These are phyloP conservation scores for Chiua virens DNA, from an alignment of 768 basidiomycete species.

Conservation along the genomic window DNA sequence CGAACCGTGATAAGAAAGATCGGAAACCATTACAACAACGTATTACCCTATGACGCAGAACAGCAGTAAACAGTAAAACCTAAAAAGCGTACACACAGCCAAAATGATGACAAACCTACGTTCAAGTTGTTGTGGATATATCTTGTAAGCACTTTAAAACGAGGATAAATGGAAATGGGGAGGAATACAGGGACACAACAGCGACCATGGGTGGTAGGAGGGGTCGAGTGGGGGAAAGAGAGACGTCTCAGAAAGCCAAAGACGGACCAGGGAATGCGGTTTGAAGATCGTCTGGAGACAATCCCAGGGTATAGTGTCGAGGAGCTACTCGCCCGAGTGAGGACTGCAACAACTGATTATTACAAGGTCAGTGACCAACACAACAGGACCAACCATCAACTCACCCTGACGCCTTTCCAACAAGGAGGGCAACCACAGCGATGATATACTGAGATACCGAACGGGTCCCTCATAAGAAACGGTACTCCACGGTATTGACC, in stretches of 20 bases:
- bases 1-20: neutral
- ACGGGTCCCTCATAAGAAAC: slow-evolving; percentile 1
- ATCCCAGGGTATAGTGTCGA: neutral
- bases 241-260: neutral
- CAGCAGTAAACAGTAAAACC: slow-evolving; percentile 11
- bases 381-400: neutral
- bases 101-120: slow-evolving; percentile 18
- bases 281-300: neutral
- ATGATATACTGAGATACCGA: neutral
- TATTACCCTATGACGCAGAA: slow-evolving; percentile 3
- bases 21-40: neutral
- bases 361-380: neutral
- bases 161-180: slow-evolving; percentile 1
- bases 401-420: slow-evolving; percentile 5
- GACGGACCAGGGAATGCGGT: neutral
- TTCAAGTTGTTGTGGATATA: slow-evolving; percentile 8
- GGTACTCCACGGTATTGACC: neutral
- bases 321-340: neutral
- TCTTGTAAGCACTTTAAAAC: slow-evolving; percentile 3
- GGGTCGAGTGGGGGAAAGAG: neutral
- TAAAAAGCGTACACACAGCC: slow-evolving; percentile 14
- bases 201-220: neutral
- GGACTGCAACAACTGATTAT: neutral
- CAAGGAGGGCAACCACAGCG: neutral
- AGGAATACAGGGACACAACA: neutral